These are phyloP conservation scores for Fusarium sp. DNA, from an alignment of 2,329 filamentous ascomycete species.

Conservation along the genomic window DNA sequence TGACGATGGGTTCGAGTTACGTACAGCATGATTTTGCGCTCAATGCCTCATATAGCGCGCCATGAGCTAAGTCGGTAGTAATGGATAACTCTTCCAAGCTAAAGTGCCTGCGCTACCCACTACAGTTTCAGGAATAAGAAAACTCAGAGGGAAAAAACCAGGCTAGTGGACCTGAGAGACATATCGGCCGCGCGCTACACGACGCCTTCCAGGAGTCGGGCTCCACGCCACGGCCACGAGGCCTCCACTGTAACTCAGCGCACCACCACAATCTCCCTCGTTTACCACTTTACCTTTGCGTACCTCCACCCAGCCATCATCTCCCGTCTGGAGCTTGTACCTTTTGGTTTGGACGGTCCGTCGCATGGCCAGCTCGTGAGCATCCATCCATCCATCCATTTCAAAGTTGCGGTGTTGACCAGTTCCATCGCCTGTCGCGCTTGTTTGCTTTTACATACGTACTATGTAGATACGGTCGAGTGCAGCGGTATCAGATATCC, in stretches of 20 bases:
- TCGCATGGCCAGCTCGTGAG: slow-evolving; percentile 32
- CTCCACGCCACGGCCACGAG: slow-evolving; percentile 41
- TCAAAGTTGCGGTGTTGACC: slow-evolving; percentile 42
- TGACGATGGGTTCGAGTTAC: neutral
- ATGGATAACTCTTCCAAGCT: neutral
- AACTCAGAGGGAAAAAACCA: slow-evolving; percentile 14
- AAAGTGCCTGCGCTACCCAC: slow-evolving; percentile 32
- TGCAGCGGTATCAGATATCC: neutral
- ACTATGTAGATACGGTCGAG: neutral
- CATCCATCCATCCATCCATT: slow-evolving; percentile 18
- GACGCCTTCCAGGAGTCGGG: slow-evolving; percentile 35
- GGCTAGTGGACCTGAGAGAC: slow-evolving; percentile 29
- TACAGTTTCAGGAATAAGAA: slow-evolving; percentile 39
- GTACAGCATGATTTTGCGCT: slow-evolving; percentile 15
- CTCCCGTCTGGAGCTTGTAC: slow-evolving; percentile 26
- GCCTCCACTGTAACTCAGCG: slow-evolving; percentile 36
- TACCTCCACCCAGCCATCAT: slow-evolving; percentile 28
- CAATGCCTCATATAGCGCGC: neutral
- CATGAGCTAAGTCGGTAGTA: neutral
- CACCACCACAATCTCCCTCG: slow-evolving; percentile 29
- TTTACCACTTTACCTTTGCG: slow-evolving; percentile 1
- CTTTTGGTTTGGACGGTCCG: slow-evolving; percentile 20
- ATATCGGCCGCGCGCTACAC: slow-evolving; percentile 41
- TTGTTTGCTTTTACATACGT: slow-evolving; percentile 29
- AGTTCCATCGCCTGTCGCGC: slow-evolving; percentile 45